Percentiles rank a stretch among this genome's conserved stretches.
Conservation (phyloP, 805 yeast species). For the Candida silvicultrix region DNA sequence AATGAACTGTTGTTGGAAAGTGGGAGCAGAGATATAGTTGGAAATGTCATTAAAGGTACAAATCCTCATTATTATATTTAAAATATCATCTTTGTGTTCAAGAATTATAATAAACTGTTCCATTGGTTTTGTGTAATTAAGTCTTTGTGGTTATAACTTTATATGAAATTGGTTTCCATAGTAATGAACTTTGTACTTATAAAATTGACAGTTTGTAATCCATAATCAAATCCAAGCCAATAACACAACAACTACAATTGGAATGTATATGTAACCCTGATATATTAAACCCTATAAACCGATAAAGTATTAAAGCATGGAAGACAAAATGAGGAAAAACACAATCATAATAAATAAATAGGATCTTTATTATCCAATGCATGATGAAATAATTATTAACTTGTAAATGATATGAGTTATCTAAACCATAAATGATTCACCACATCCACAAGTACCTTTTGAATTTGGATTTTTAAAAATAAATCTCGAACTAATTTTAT, state of each 20-base stretch:
- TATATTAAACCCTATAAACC: neutral
- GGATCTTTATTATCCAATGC: neutral
- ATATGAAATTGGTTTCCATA: neutral
- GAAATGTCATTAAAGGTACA: neutral
- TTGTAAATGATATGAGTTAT: neutral
- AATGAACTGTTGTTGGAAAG: neutral
- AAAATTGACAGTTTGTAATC: too few relatives aligned
- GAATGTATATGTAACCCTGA: neutral
- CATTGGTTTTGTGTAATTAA: neutral
- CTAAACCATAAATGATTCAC: constrained; percentile 95
- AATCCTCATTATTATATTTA: neutral
- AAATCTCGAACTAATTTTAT: constrained; percentile 80
- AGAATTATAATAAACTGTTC: too few relatives aligned
- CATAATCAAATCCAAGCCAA: too few relatives aligned
- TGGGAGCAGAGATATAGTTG: too few relatives aligned
- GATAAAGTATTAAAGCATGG: too few relatives aligned
- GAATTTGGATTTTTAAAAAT: constrained; percentile 94
- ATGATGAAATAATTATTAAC: too few relatives aligned
- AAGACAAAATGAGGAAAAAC: neutral
- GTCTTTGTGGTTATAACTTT: neutral
- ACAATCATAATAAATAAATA: neutral
- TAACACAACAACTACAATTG: neutral
- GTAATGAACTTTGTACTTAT: neutral
- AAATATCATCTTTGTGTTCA: neutral
- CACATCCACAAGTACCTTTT: constrained; percentile 98